Evolutionary conservation across 371 early-diverging fungal species (phyloP).

Genomic region (Phascolomyces articulosus): DNA sequence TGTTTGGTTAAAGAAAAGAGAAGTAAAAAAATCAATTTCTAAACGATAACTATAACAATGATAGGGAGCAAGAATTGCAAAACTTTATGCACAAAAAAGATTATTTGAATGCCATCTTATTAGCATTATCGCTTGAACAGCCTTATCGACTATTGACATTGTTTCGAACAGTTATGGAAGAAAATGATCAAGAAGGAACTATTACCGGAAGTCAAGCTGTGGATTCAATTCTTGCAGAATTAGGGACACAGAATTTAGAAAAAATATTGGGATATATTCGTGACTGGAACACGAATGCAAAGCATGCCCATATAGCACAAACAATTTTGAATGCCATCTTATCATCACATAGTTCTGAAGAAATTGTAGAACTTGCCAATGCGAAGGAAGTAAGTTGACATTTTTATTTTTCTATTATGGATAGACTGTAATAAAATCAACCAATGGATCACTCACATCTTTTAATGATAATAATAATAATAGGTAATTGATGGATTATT

Average conservation of each 20-base stretch:
- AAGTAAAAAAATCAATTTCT: neutral
- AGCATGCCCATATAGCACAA: slow-evolving; percentile 81
- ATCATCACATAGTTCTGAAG: slow-evolving; percentile 61
- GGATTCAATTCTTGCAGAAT: slow-evolving; percentile 64
- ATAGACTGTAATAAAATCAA: no score
- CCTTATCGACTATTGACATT: slow-evolving; percentile 82
- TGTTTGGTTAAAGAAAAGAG: slow-evolving; percentile 9
- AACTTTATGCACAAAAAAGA: slow-evolving; percentile 87
- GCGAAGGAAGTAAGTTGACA: slow-evolving; percentile 74
- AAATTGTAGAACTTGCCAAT: slow-evolving; percentile 71
- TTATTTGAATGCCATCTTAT: slow-evolving; percentile 88
- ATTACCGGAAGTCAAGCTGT: slow-evolving; percentile 68
- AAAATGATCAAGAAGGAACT: slow-evolving; percentile 49
- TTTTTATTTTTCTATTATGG: neutral
- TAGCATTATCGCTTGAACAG: slow-evolving; percentile 91
- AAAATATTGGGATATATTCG: slow-evolving; percentile 83
- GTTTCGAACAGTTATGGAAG: slow-evolving; percentile 68
- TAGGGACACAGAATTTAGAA: slow-evolving; percentile 66
- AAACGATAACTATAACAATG: neutral
- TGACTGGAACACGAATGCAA: slow-evolving; percentile 95
- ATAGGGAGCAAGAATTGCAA: slow-evolving; percentile 87
- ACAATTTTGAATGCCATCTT: slow-evolving; percentile 80
- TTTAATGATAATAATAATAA: no score
- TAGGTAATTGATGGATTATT: slow-evolving; percentile 76
- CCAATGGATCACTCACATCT: no score